Percentiles rank a stretch among this genome's conserved stretches.
Evolutionary conservation across 1,284 basidiomycete species (phyloP).

Genomic region (Farysia itapuensis): DNA sequence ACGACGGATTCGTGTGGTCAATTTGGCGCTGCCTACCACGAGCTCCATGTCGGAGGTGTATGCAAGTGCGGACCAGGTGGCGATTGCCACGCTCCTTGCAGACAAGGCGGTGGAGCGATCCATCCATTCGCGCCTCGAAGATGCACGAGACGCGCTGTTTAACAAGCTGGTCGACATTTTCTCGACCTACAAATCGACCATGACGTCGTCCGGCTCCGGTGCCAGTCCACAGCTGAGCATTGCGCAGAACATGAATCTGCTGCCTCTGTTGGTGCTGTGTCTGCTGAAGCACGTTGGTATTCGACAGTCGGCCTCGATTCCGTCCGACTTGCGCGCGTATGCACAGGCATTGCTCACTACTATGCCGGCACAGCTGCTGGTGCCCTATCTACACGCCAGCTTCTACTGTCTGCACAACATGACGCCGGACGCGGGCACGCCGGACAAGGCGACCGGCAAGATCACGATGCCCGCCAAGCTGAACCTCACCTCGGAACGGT

Average conservation of each 20-base stretch:
- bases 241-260: conserved; percentile 87
- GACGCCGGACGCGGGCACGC: conserved; percentile 74
- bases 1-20: conserved; percentile 92
- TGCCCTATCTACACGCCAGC: conserved; percentile 90
- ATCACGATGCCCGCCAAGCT: conserved; percentile 81
- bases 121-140: conserved; percentile 82
- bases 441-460: conserved; percentile 16
- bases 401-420: conserved; percentile 98
- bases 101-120: conserved; percentile 97
- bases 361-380: conserved; percentile 82
- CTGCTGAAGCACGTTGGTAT: conserved; percentile 94
- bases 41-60: conserved; percentile 90
- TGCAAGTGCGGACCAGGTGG: conserved; percentile 90
- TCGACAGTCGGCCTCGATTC: conserved; percentile 91
- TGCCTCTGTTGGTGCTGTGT: conserved; percentile 85
- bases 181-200: conserved; percentile 89
- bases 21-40: conserved; percentile 87
- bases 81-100: conserved; percentile 82
- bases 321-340: conserved; percentile 91
- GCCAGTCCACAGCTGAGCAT: conserved; percentile 91
- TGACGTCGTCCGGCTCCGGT: conserved; percentile 88
- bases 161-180: conserved; percentile 90
- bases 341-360: conserved; percentile 90
- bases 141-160: conserved; percentile 84
- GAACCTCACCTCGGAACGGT: conserved; percentile 85